Percentiles rank a stretch among this genome's conserved stretches.
Conservation (phyloP, 202 grass and related monocot species). For the Panicum hallii region DNA sequence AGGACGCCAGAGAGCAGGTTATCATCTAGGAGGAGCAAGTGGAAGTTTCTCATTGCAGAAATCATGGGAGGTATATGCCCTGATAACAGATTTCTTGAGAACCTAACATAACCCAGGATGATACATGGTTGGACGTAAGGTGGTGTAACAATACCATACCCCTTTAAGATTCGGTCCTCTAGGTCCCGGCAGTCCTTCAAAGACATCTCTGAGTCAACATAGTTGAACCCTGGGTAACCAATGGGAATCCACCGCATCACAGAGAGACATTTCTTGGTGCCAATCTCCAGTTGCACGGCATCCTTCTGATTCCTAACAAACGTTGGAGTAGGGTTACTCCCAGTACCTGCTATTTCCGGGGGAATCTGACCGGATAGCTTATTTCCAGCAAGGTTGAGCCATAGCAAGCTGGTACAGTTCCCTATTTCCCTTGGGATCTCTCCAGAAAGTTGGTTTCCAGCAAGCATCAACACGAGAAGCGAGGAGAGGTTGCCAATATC, state of each 20-base stretch:
- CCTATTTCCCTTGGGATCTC: slow-evolving; percentile 21
- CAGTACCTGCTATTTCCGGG: not conserved
- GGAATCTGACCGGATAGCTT: slow-evolving; percentile 2
- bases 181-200: not conserved
- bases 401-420: slow-evolving; percentile 16
- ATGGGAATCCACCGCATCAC: slow-evolving; percentile 8
- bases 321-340: not conserved
- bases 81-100: not conserved
- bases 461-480: not conserved
- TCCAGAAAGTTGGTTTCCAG: not conserved
- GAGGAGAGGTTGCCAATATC: slow-evolving; percentile 1
- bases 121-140: not conserved
- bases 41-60: slow-evolving; percentile 12
- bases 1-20: not conserved
- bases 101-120: not conserved
- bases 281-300: not conserved
- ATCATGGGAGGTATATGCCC: slow-evolving; percentile 4
- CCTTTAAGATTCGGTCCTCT: not conserved
- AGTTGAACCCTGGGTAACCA: slow-evolving; percentile 8
- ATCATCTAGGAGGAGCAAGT: not conserved
- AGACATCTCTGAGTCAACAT: not conserved
- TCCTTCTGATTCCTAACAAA: not conserved
- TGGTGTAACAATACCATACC: slow-evolving; percentile 8
- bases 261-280: not conserved
- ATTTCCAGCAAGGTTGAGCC: not conserved